Base-by-base conservation (phyloP, 495 filamentous ascomycete genomes). In the Bathelium albidoporum region DNA sequence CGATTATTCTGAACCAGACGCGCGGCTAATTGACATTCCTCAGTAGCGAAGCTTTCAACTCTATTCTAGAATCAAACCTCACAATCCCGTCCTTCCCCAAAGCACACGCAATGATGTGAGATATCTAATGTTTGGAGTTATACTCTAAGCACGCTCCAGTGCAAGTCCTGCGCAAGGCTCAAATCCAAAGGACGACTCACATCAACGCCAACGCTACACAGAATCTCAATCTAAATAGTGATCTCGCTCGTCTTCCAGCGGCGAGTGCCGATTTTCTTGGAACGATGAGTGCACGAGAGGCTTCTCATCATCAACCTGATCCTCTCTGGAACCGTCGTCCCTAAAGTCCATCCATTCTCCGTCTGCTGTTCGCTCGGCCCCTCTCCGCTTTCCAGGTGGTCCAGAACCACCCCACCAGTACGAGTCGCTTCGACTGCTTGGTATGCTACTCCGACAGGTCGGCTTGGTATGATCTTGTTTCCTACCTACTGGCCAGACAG, bases 401-500 rank as follows among this genome's bases (percentile, higher is more conserved):
- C 49, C 49, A 55, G 29, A 55, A 11, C 24, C 24, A 55, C 49
- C 49, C 78, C n/a, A n/a, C n/a, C 78, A 80, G 55, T 80, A 80
- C 31, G 68, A 67, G 53, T 73, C 68, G 7, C 74, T 76, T 14
- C 69, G 61, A 7, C 64, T 68, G 2, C 69, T 3, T 61, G 64
- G 61, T 66, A 64, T 77, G 22, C 24, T 29, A 20, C 24, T 75
- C 49, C 66, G 69, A 62, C 83, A 86, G 45, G 73, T 71, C 0
- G 84, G 84, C 22, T 76, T 69, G 29, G 77, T 69, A 66, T 83
- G 79, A 63, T 86, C 83, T 22, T 81, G 75, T 0, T 74, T 66
- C 0, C 77, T 77, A 0, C 85, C 85, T 68, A 80, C 76, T 0
- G 85, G 86, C 83, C 85, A 88, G 70, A 88, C 83, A 0, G 86